phyloP scores from a whole-genome alignment of 2,329 filamentous ascomycete genomes.

The Colletotrichum brevisporum region DNA sequence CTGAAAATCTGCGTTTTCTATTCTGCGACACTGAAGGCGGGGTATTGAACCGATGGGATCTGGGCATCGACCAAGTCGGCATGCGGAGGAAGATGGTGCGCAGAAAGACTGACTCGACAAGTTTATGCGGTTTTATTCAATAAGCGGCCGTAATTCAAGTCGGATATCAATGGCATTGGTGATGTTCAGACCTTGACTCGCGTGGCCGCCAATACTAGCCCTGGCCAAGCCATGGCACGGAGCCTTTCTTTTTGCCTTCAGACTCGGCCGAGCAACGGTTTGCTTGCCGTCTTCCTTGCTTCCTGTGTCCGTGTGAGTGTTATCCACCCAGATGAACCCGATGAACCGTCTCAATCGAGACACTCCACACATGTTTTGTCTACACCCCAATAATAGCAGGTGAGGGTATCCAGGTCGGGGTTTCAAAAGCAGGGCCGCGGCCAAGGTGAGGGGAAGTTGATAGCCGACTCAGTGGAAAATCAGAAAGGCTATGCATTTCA shows the following conservation, averaged over 20 bases:
- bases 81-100: no score
- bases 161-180: neutral
- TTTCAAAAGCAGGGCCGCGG: neutral
- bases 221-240: neutral
- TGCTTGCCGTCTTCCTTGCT: neutral
- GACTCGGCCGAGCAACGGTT: neutral
- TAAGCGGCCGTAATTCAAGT: neutral
- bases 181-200: neutral
- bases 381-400: constrained; percentile 7
- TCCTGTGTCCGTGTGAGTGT: neutral
- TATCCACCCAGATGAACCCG: neutral
- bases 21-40: no score
- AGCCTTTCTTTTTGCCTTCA: neutral
- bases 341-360: constrained; percentile 1
- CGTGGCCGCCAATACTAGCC: neutral
- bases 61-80: no score
- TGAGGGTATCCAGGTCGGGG: neutral
- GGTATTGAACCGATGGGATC: no score
- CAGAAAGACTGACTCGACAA: no score
- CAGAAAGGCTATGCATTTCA: neutral
- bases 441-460: neutral
- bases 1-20: no score
- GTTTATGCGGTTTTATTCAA: no score
- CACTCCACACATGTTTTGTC: constrained; percentile 13
- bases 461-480: no score